phyloP scores from a whole-genome alignment of 1,284 basidiomycete species.

The Moesziomyces aphidis region DNA sequence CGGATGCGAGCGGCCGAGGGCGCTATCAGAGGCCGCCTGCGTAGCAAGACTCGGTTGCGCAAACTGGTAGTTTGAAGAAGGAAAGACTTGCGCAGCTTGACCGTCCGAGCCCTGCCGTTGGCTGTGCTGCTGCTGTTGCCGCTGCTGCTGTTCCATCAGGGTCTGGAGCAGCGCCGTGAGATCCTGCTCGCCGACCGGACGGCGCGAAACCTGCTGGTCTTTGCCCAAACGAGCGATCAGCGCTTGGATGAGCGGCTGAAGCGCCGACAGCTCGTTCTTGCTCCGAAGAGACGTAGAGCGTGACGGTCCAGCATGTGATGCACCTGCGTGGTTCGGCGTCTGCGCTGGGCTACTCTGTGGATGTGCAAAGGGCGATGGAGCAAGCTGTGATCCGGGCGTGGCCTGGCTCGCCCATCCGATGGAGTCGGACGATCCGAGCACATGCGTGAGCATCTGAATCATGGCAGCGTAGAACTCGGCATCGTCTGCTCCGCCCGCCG shows the following conservation, averaged over 20 bases:
- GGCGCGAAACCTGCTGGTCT: conserved; percentile 27
- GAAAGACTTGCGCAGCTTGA: neutral
- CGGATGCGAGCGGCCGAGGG: neutral
- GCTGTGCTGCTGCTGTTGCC: conserved; percentile 24
- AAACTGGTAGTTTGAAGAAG: conserved; percentile 1
- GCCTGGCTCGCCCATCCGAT: conserved; percentile 40
- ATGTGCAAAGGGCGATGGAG: conserved; percentile 32
- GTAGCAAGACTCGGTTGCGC: conserved; percentile 4
- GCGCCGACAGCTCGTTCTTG: conserved; percentile 30
- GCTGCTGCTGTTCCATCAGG: conserved; percentile 53
- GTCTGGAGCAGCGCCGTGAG: conserved; percentile 55
- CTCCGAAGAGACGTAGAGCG: neutral
- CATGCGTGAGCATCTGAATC: conserved; percentile 60
- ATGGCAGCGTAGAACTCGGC: conserved; percentile 55
- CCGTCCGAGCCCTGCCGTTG: neutral
- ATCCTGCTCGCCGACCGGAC: conserved; percentile 50
- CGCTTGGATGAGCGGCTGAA: conserved; percentile 51
- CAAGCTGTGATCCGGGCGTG: conserved; percentile 38
- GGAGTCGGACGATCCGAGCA: conserved; percentile 54
- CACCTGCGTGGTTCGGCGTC: conserved; percentile 16
- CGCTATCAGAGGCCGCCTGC: conserved; percentile 1
- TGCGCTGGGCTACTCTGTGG: conserved; percentile 40
- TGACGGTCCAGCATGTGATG: conserved; percentile 1
- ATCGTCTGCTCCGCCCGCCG: conserved; percentile 26
- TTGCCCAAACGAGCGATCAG: conserved; percentile 47